Conservation (phyloP, 768 basidiomycete genomes). For the Pleurotus giganteus region DNA sequence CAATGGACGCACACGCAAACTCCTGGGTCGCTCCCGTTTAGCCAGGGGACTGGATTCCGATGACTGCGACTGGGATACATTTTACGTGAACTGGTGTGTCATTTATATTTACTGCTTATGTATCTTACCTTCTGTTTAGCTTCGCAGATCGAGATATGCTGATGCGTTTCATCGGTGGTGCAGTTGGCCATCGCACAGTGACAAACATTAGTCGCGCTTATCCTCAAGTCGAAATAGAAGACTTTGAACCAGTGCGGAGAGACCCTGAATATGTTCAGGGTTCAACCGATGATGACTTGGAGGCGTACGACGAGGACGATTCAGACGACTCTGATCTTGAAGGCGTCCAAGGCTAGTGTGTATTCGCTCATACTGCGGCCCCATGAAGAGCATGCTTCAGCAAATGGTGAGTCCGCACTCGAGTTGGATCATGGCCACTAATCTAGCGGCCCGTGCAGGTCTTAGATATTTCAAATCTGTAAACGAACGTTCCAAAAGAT, state of each 20-base stretch:
- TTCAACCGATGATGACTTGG: not conserved
- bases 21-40: not conserved
- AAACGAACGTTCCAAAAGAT: no score
- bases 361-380: no score
- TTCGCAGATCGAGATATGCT: slow-evolving; percentile 40
- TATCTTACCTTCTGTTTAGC: slow-evolving; percentile 17
- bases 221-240: not conserved
- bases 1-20: not conserved
- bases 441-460: no score
- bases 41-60: slow-evolving; percentile 10
- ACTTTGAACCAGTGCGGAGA: no score
- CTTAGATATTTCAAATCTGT: no score
- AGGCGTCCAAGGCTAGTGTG: no score
- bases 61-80: slow-evolving; percentile 21
- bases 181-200: slow-evolving; percentile 24
- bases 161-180: slow-evolving; percentile 27
- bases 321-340: not conserved
- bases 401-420: no score
- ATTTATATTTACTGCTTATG: not conserved
- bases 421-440: no score
- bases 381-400: no score
- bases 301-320: not conserved
- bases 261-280: not conserved
- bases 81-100: slow-evolving; percentile 36
- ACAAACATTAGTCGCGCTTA: not conserved